A percentile compares a stretch with the other conserved stretches of the same genome.
Evolutionary conservation across 345 rosid genomes (phyloP).

Genomic region (Euphorbia peplus): DNA sequence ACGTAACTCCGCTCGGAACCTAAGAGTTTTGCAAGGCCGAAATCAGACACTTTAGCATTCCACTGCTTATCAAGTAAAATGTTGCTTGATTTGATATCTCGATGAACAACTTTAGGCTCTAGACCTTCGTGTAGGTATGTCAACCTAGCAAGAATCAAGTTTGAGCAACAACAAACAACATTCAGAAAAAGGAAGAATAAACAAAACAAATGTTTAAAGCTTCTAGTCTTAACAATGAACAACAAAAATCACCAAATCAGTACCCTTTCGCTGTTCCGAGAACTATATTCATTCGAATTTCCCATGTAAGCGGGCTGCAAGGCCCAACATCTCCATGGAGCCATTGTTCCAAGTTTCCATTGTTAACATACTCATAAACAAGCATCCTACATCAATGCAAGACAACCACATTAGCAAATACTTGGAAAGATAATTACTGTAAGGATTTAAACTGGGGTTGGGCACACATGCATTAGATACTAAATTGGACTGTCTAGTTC

Average conservation of each 20-base stretch:
- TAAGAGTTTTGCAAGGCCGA: conserved; percentile 85
- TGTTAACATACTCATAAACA: conserved; percentile 82
- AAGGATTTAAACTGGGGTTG: too few species aligned
- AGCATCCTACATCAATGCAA: conserved; percentile 49
- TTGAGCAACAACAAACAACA: conserved; percentile 11
- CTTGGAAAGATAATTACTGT: not conserved
- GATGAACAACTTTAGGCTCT: conserved; percentile 90
- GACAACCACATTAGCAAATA: not conserved
- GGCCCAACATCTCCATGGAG: conserved; percentile 81
- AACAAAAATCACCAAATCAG: not conserved
- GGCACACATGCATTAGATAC: too few species aligned
- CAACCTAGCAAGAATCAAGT: conserved; percentile 34
- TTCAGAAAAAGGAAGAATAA: not conserved
- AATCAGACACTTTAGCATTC: conserved; percentile 84
- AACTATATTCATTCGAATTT: conserved; percentile 67
- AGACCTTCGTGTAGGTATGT: conserved; percentile 87
- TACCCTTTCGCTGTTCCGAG: conserved; percentile 87
- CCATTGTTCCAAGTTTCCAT: conserved; percentile 94
- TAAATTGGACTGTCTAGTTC: too few species aligned
- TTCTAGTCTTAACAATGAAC: conserved; percentile 1
- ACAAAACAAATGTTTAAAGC: not conserved
- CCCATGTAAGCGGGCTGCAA: conserved; percentile 85
- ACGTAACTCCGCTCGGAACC: conserved; percentile 84
- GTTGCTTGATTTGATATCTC: conserved; percentile 88
- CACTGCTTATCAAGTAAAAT: conserved; percentile 84